These are phyloP conservation scores for Isabelozyma rhagii DNA, from an alignment of 805 yeast species.

Conservation along the genomic window DNA sequence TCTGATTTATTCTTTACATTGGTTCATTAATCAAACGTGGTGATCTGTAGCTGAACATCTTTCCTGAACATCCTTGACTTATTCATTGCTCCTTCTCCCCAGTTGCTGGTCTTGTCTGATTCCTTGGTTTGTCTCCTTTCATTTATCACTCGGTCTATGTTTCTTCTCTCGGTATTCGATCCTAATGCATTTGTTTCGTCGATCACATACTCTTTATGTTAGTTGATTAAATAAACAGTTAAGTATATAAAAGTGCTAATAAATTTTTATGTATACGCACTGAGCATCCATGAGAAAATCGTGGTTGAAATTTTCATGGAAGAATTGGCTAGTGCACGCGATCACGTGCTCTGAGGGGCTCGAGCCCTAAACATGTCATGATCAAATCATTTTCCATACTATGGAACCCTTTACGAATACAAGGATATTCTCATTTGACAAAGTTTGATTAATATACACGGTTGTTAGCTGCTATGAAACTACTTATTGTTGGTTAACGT, in stretches of 20 bases:
- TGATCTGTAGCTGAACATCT: no score
- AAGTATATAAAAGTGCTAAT: background rate
- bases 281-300: background rate
- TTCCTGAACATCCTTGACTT: no score
- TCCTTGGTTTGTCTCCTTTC: no score
- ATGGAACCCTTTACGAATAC: no score
- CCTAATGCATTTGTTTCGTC: background rate
- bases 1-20: no score
- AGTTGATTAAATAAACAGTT: background rate
- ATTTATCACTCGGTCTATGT: no score
- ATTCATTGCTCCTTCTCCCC: no score
- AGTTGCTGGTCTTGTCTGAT: no score
- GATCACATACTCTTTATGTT: background rate
- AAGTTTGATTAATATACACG: background rate
- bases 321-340: background rate
- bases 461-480: background rate
- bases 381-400: background rate
- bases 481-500: slow-evolving; percentile 12
- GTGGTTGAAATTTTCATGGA: background rate
- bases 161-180: background rate
- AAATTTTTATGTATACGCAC: background rate
- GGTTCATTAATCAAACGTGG: no score
- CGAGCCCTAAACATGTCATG: background rate
- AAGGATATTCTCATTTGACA: no score
- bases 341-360: background rate